Percentiles rank a stretch among this genome's conserved stretches.
Conservation (phyloP, 352 stramenopile genomes). For the Globisporangium megalacanthum region DNA sequence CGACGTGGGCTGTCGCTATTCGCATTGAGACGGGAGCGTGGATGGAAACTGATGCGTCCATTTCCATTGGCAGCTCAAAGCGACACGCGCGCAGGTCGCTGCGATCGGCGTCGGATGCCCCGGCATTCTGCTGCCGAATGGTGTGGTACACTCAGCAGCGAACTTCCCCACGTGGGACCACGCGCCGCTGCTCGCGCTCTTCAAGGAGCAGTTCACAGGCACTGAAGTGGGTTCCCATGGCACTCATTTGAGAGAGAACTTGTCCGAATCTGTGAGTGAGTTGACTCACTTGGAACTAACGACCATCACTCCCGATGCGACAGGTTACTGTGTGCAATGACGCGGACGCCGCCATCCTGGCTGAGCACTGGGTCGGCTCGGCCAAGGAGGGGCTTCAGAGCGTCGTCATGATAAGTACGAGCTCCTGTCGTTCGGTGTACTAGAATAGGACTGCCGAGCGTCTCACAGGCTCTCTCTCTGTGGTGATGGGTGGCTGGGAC, state of each 20-base stretch:
- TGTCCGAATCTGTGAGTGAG: constrained; percentile 6
- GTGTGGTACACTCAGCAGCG: constrained; percentile 54
- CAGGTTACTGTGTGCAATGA: constrained; percentile 66
- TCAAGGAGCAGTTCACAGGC: constrained; percentile 25
- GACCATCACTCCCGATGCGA: background rate
- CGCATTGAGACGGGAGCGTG: no score
- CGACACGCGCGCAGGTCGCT: constrained; percentile 20
- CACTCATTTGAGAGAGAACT: no score
- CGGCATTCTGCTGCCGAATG: constrained; percentile 38
- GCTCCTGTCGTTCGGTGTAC: background rate
- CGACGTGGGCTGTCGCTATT: background rate
- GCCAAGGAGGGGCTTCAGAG: constrained; percentile 51
- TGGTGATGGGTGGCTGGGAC: background rate
- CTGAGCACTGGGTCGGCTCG: constrained; percentile 75
- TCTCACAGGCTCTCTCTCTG: background rate
- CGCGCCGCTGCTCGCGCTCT: constrained; percentile 52
- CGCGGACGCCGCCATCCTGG: constrained; percentile 72
- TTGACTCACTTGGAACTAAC: constrained; percentile 9
- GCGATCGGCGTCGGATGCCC: constrained; percentile 61
- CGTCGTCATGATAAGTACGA: constrained; percentile 84
- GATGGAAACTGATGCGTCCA: background rate
- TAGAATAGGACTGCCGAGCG: background rate
- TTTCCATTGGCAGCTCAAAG: constrained; percentile 11
- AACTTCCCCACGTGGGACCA: constrained; percentile 71
- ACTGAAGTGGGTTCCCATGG: constrained; percentile 10